Evolutionary conservation across 805 yeast species (phyloP), one percentile per base, ranked within the genome.

Genomic region (Kazachstania psychrophila): DNA sequence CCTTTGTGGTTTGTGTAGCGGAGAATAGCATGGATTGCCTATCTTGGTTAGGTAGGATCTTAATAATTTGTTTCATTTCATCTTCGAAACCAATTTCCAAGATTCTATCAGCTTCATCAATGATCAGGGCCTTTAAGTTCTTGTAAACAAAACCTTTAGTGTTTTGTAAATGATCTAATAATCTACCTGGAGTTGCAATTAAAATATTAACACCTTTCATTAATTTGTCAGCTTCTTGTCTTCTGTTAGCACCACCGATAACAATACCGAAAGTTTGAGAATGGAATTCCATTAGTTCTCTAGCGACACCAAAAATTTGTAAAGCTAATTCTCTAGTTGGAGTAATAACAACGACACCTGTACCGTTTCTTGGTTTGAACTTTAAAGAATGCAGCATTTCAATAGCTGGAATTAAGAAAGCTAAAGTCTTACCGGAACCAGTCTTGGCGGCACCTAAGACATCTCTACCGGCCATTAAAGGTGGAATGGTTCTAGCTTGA

Each of bases 381-480:
- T 82, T 86, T 52, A 92, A 71, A 13, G 95, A 78, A 56, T 88
- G 82, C 38, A 92, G 70, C 65, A 87, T 66, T 64, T 92, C 98
- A 46, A 92, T 80, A 23, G 98, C 98, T 11, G 99, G 99, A 42
- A 92, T 73, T 54, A 92, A 68, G 51, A 92, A 92, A 8, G 99
- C 97, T 43, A 94, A 66, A 0, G 99, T 92, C 66, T 92, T 92
- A 58, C 99, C 99, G 1, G 96, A 87, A 37, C 99, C 99, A 3
- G 99, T 92, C 65, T 88, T 89, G 39, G 99, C 99, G n/a, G 98
- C 98, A 48, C 98, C 99, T 37, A 92, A 70, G 15, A 94, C 97
- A 63, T 92, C 99, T 50, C 89, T 76, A 30, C 98, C 98, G 1
- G 97, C 96, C 45, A 94, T 65, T 44, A 92, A 69, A 9, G 98